Evolutionary conservation across 768 basidiomycete genomes (phyloP), one percentile per base, ranked within the genome.

Genomic region (Neoboletus brunneissimus): DNA sequence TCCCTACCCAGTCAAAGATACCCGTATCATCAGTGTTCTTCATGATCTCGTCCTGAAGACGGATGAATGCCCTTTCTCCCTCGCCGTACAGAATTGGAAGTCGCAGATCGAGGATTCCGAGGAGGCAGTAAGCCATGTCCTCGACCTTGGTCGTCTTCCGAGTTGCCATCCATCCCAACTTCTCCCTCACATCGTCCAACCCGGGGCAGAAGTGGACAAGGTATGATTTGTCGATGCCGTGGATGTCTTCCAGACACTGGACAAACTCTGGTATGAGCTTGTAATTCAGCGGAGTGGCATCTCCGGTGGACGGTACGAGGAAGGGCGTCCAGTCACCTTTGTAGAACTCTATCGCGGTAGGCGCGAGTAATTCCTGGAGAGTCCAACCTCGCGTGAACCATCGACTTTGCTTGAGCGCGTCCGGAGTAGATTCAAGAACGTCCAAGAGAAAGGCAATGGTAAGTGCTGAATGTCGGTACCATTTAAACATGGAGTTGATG

Each of bases 401-500:
- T 6, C 54, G 55, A 31, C 68, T 68, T 0, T 27, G 55, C 43
- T 45, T 55, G 53, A 70, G 62, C 11, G 60, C 60, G 0, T 59
- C 58, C 2, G 32, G 31, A 1, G 56, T 59, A 18, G 57, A 38
- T 5, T 55, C 42, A 35, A 54, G 53, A 29, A 69, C 64, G 16
- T 69, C 68, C 25, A 43, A 16, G 9, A 72, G 59, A 50, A 71
- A 67, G n/a, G 67, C 62, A 27, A 72, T 56, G n/a, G 72, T 73
- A 32, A 73, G 51, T 2, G 57, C 54, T 0, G 72, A 69, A 34
- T 66, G 64, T 27, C 68, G 58, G 31, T 71, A 72, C 71, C 71
- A 72, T 15, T 25, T 60, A 25, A 73, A 73, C 72, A 72, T 72
- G 48, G 64, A 65, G n/a, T 63, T 61, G 43, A 72, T 66, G 51